Evolutionary conservation across 2,329 filamentous ascomycete species (phyloP), one percentile per base, ranked within the genome.

Genomic region (Fusarium armeniacum): DNA sequence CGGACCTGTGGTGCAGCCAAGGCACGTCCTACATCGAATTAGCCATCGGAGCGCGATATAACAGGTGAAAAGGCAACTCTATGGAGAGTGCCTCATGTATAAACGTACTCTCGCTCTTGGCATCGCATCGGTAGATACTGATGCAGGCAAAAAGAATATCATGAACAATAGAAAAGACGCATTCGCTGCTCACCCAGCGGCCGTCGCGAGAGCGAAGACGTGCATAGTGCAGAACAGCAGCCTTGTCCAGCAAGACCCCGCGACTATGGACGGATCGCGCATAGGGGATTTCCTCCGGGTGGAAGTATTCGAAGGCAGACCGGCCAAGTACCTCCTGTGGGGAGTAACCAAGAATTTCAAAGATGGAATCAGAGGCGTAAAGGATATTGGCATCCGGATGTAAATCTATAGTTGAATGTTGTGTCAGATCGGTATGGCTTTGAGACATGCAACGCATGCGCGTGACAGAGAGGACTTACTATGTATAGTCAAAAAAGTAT

Each of bases 401-500:
- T 64, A 95, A 85, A 79, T 94, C 93, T 63, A 53, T 38, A 28
- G 47, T 28, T 24, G 26, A 47, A 56, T 43, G 24, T 57, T 57
- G 49, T 41, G 43, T 65, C 50, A 70, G 60, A 52, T 24, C n/a
- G 15, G 24, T 18, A 24, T 50, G 44, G 24, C 13, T 9, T 33
- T 20, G n/a, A 24, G 45, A 20, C n/a, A 28, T 46, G 22, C 16
- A n/a, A 20, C n/a, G 16, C 12, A 16, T 12, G 26, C n/a, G n/a
- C 35, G 24, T 10, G n/a, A 22, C 15, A 51, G 35, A 45, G 38
- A 61, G 67, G 43, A 84, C 89, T 83, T 82, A 92, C 93, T 93
- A 78, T 96, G 93, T 77, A 97, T 96, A 72, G 93, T 94, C 82
- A 97, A 96, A 82, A 97, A 97, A 33, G 93, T 96, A 72, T 91